Base-by-base conservation (phyloP, 2,329 filamentous ascomycete species). In the Epichloe gansuensis region DNA sequence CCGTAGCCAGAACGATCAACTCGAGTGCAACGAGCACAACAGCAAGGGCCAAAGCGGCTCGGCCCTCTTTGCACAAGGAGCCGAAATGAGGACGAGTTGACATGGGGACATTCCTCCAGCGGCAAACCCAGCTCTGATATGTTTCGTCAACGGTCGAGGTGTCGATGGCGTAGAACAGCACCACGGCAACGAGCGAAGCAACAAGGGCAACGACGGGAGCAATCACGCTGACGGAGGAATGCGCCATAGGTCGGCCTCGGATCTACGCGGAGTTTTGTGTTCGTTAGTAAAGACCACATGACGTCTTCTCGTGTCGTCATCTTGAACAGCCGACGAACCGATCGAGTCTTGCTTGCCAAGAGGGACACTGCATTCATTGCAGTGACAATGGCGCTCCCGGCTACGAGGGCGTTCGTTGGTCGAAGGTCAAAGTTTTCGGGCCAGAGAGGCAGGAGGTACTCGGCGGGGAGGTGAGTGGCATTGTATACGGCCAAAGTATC, bases 41-140 rank as follows among this genome's bases (percentile, higher is more conserved):
- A 25, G 74, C 71, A 45, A 84, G 67, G 58, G 76, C 76, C 31
- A 82, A 63, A 2, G 72, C 75, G 4, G 74, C 75, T 60, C 72
- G 71, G 65, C 73, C 80, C 66, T 83, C 73, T 55, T 66, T 70
- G 65, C 81, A 84, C 48, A 84, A 65, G 0, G 72, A 74, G 15
- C 70, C 72, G 60, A 81, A 84, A 60, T 78, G 69, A 34, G 81
- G 80, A 56, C 73, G 65, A 38, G 67, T 61, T 15, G 60, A 59
- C 77, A 83, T 81, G 55, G 66, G 63, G n/a, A 82, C 67, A 23
- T 69, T 60, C 8, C 67, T 65, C 80, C 81, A 84, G 56, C 78
- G 77, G 64, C 81, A 84, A 42, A 73, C 77, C 81, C 81, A 84
- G 64, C 77, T 81, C 61, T 82, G 71, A 11, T 83, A 65, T 6